These are phyloP conservation scores for Fagus sylvatica DNA, from an alignment of 306 rosid genomes.

Conservation along the genomic window DNA sequence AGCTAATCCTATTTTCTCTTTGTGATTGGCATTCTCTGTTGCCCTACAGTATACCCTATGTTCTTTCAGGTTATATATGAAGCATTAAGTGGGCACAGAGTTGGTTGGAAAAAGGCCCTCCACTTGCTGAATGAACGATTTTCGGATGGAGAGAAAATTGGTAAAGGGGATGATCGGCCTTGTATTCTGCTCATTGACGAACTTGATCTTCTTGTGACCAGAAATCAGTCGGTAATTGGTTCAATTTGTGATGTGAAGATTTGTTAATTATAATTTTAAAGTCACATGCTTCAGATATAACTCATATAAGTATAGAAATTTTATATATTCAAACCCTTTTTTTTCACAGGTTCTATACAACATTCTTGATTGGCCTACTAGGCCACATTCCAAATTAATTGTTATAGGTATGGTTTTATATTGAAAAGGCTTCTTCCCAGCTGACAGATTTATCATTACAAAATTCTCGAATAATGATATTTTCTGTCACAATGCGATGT, in stretches of 20 bases:
- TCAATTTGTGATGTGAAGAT: conserved; percentile 26
- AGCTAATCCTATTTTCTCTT: conserved; percentile 13
- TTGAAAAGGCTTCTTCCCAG: conserved; percentile 1
- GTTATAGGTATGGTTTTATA: conserved; percentile 64
- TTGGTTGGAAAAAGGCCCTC: conserved; percentile 91
- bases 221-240: conserved; percentile 84
- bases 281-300: background rate
- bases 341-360: conserved; percentile 75
- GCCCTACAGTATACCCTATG: conserved; percentile 11
- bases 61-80: conserved; percentile 81
- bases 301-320: conserved; percentile 15
- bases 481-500: background rate
- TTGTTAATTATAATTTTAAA: conserved; percentile 6
- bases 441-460: background rate
- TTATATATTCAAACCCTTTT: background rate
- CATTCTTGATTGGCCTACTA: conserved; percentile 98
- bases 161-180: conserved; percentile 71
- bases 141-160: conserved; percentile 63
- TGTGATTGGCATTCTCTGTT: conserved; percentile 15
- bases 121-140: conserved; percentile 76
- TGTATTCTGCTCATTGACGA: conserved; percentile 96
- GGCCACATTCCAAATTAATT: conserved; percentile 80
- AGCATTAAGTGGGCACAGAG: conserved; percentile 84
- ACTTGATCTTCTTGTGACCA: conserved; percentile 95
- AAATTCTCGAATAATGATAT: background rate